Evolutionary conservation across 2,329 filamentous ascomycete species (phyloP).

Genomic region (Ceratocystis ficicola): DNA sequence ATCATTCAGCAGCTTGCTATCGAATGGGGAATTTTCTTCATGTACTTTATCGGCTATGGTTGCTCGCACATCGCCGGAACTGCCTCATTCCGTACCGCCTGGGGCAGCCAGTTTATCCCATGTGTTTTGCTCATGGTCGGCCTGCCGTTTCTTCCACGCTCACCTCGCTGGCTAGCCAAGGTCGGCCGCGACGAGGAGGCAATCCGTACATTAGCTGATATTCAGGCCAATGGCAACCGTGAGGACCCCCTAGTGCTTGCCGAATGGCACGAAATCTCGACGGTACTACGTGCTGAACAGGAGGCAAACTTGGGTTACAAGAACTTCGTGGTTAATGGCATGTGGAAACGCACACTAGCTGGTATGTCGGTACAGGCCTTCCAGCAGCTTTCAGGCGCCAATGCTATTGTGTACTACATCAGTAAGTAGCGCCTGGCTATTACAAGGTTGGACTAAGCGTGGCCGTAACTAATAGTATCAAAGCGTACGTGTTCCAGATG

Average conservation of each 20-base stretch:
- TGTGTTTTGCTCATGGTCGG: conserved; percentile 45
- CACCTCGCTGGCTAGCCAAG: conserved; percentile 51
- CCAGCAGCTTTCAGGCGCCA: conserved; percentile 46
- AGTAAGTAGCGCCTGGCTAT: conserved; percentile 14
- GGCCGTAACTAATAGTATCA: not conserved
- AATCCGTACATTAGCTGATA: conserved; percentile 41
- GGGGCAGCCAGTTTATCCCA: conserved; percentile 52
- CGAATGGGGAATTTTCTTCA: conserved; percentile 53
- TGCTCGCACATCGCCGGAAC: conserved; percentile 47
- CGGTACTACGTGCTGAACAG: conserved; percentile 27
- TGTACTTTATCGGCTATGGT: conserved; percentile 58
- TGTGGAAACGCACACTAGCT: conserved; percentile 41
- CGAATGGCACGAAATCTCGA: conserved; percentile 42
- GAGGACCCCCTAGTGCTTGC: conserved; percentile 44
- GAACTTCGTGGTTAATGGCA: conserved; percentile 36
- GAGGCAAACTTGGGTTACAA: conserved; percentile 31
- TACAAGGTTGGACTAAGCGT: not conserved
- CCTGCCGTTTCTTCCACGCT: conserved; percentile 50
- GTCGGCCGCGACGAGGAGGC: conserved; percentile 48
- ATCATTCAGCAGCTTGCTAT: conserved; percentile 65
- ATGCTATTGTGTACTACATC: conserved; percentile 49
- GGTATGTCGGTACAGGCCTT: conserved; percentile 43
- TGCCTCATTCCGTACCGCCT: conserved; percentile 50
- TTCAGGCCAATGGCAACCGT: conserved; percentile 45
- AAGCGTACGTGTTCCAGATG: conserved; percentile 32